Conservation (phyloP, 2,329 filamentous ascomycete genomes). For the Clonostachys chloroleuca region DNA sequence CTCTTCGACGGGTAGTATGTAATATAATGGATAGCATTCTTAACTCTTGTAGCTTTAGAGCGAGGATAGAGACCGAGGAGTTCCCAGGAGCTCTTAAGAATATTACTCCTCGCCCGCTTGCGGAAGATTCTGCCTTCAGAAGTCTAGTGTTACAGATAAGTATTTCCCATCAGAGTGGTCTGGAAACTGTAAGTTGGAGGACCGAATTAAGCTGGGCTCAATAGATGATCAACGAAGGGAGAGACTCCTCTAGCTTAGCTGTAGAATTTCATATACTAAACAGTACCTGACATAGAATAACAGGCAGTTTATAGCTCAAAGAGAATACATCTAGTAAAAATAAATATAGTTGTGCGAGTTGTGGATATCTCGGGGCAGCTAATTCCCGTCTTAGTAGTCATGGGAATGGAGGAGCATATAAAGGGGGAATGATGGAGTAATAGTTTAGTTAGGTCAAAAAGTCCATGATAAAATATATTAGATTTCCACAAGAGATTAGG, state of each 20-base stretch:
- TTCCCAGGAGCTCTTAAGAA: neutral
- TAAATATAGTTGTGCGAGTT: no score
- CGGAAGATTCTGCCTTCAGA: neutral
- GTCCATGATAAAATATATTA: no score
- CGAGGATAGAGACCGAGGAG: neutral
- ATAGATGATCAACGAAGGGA: neutral
- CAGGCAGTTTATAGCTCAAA: no score
- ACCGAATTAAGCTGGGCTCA: neutral
- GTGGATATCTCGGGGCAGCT: no score
- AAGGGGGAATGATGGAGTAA: no score
- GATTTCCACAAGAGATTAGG: no score
- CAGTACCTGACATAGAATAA: neutral
- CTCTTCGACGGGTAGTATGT: no score
- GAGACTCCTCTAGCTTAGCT: neutral
- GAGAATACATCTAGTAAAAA: no score
- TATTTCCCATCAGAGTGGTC: neutral
- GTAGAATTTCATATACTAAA: neutral
- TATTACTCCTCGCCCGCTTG: neutral
- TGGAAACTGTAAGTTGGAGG: neutral
- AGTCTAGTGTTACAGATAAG: neutral
- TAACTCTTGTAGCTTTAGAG: neutral
- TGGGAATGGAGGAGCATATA: no score
- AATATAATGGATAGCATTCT: neutral
- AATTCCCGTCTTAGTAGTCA: no score
- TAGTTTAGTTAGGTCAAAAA: no score